phyloP scores from a whole-genome alignment of 1,284 basidiomycete species.

The Hemileia vastatrix region DNA sequence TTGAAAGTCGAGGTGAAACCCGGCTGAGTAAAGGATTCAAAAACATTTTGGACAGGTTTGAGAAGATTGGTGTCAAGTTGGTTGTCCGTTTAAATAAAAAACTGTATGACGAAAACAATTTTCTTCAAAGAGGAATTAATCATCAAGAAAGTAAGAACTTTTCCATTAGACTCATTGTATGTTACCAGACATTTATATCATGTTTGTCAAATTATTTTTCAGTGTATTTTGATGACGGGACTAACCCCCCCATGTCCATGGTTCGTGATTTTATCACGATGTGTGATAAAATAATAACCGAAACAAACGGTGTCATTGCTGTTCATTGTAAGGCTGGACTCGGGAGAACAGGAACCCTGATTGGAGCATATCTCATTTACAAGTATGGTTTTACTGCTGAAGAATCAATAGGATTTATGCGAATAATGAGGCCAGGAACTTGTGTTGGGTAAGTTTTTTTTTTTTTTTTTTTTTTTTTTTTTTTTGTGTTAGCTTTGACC shows the following conservation, averaged over 20 bases:
- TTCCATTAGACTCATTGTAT: not conserved
- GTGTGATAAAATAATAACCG: slow-evolving; percentile 19
- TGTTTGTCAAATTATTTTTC: not conserved
- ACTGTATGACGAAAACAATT: slow-evolving; percentile 77
- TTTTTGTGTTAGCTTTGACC: not conserved
- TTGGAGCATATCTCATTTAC: slow-evolving; percentile 96
- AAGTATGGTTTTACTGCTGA: slow-evolving; percentile 98
- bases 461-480: not conserved
- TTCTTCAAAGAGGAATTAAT: slow-evolving; percentile 74
- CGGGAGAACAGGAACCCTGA: slow-evolving; percentile 84
- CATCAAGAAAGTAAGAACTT: slow-evolving; percentile 56
- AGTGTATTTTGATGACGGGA: slow-evolving; percentile 25
- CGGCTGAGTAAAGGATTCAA: slow-evolving; percentile 61
- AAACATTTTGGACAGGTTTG: slow-evolving; percentile 86
- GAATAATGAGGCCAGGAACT: slow-evolving; percentile 77
- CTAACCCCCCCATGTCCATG: slow-evolving; percentile 24
- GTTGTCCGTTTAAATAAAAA: slow-evolving; percentile 91
- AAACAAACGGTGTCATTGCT: slow-evolving; percentile 35
- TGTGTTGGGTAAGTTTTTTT: slow-evolving; percentile 6
- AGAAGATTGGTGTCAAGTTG: slow-evolving; percentile 73
- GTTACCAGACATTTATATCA: too few relatives aligned
- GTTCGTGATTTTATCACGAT: slow-evolving; percentile 22
- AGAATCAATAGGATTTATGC: slow-evolving; percentile 97
- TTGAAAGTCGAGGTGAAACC: slow-evolving; percentile 51
- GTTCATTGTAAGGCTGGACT: slow-evolving; percentile 83